Conservation (phyloP, 2,329 filamentous ascomycete species). For the Fusarium sterilihyphosum region DNA sequence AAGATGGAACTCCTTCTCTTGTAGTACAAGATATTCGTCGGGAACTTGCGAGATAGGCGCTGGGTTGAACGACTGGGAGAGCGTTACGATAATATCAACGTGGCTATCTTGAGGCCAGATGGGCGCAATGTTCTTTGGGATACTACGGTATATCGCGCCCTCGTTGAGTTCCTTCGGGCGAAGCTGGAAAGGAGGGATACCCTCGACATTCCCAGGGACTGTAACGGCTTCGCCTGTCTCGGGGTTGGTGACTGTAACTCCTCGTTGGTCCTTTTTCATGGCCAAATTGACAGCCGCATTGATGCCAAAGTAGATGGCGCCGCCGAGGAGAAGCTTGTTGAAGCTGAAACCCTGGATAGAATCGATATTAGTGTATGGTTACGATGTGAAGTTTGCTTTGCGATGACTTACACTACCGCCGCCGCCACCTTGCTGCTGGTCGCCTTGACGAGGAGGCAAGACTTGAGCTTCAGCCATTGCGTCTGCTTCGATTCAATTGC, state of each 20-base stretch:
- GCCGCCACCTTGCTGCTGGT: slow-evolving; percentile 38
- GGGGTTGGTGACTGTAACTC: slow-evolving; percentile 60
- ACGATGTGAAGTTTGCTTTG: background rate
- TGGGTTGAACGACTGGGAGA: slow-evolving; percentile 79
- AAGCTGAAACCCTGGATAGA: slow-evolving; percentile 50
- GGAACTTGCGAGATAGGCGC: slow-evolving; percentile 73
- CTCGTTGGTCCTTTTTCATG: slow-evolving; percentile 58
- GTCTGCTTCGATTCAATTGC: slow-evolving; percentile 16
- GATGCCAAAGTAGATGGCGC: slow-evolving; percentile 67
- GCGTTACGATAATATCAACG: slow-evolving; percentile 85
- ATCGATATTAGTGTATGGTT: slow-evolving; percentile 15
- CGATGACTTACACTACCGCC: slow-evolving; percentile 44
- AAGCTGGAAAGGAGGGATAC: slow-evolving; percentile 71
- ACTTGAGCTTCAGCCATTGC: slow-evolving; percentile 43
- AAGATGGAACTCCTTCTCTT: slow-evolving; percentile 82
- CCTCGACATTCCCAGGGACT: slow-evolving; percentile 63
- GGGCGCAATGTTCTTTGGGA: slow-evolving; percentile 80
- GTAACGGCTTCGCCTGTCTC: slow-evolving; percentile 61
- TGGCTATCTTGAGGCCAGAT: slow-evolving; percentile 86
- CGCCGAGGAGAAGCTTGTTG: slow-evolving; percentile 61
- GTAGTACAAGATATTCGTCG: slow-evolving; percentile 75
- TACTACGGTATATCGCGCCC: slow-evolving; percentile 69
- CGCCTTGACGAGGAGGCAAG: slow-evolving; percentile 38
- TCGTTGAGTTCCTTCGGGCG: slow-evolving; percentile 70
- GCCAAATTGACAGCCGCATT: slow-evolving; percentile 67